phyloP scores from a whole-genome alignment of 257 asterid species.

The Solanum megistacrolobum region DNA sequence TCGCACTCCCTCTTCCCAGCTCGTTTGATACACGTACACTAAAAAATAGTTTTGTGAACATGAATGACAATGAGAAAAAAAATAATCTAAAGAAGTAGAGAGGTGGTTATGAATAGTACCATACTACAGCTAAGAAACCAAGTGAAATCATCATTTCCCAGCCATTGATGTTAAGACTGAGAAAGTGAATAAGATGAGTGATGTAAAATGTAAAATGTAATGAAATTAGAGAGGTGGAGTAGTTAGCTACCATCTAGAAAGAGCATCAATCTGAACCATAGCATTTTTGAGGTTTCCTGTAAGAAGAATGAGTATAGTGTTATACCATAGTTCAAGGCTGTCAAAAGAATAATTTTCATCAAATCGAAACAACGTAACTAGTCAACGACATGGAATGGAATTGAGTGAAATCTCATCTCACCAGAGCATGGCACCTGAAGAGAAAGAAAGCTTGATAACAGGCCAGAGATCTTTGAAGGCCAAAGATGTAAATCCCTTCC shows the following conservation, averaged over 20 bases:
- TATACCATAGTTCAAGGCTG: conserved; percentile 79
- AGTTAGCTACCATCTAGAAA: conserved; percentile 49
- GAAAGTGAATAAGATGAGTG: not conserved
- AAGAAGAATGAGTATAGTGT: conserved; percentile 46
- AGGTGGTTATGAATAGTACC: conserved; percentile 9
- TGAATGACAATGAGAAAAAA: not conserved
- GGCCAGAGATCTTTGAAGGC: conserved; percentile 68
- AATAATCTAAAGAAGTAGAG: not conserved
- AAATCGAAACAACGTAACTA: not conserved
- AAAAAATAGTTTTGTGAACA: not conserved
- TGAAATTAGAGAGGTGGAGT: not conserved
- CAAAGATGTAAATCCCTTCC: conserved; percentile 53
- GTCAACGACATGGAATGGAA: not conserved
- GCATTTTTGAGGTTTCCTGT: conserved; percentile 60
- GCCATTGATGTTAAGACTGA: conserved; percentile 38
- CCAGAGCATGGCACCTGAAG: conserved; percentile 82
- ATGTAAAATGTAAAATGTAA: not conserved
- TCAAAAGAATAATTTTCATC: not conserved
- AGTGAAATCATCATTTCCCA: conserved; percentile 51
- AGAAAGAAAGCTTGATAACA: conserved; percentile 52
- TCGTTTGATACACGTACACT: not conserved
- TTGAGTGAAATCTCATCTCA: not conserved
- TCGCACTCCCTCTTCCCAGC: not conserved
- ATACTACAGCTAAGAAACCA: conserved; percentile 41
- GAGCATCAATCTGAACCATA: conserved; percentile 57